Evolutionary conservation across 306 rosid species (phyloP), one percentile per base, ranked within the genome.

Genomic region (Vigna angularis): DNA sequence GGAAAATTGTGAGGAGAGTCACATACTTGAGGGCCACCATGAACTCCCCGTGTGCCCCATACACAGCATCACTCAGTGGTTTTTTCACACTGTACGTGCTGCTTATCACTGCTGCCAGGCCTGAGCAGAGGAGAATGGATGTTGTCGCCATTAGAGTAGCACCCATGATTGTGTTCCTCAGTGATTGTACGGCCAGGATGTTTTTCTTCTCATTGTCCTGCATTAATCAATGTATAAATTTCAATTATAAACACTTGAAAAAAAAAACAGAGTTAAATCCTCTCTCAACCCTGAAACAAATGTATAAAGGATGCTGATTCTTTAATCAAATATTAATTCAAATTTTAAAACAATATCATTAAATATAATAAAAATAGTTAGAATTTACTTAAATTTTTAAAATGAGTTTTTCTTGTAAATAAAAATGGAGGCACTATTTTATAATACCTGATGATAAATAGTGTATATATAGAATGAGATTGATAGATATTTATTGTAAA

Each of bases 151-250:
- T 94, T 63, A 94, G 79, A 47, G 97, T 92, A 7, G 92, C 88
- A 6, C 97, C 98, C 98, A 94, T 94, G 66, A 94, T 89, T 36
- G 89, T 85, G 85, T 94, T 94, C 79, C 98, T 82, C 0, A 94
- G 88, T 0, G 97, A 84, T 81, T 94, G 98, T 7, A 94, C 95
- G 1, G 97, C 98, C 9, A 94, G 57, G 50, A 94, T 94, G 86
- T 94, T 94, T 62, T 89, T 90, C 93, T 94, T 94, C 8, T 94
- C 98, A 72, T 92, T 94, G 56, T 94, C 97, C 98, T 94, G 87
- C 20, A 72, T 82, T 14, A 30, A 12, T 13, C 40, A 57, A 15
- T 9, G 16, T 4, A 4, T 15, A 15, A 4, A 1, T 50, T n/a
- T 50, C 20, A 14, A 15, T 45, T 45, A 45, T 30, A 30, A 30